phyloP scores from a whole-genome alignment of 2,329 filamentous ascomycete genomes.

The Talaromyces marneffei region DNA sequence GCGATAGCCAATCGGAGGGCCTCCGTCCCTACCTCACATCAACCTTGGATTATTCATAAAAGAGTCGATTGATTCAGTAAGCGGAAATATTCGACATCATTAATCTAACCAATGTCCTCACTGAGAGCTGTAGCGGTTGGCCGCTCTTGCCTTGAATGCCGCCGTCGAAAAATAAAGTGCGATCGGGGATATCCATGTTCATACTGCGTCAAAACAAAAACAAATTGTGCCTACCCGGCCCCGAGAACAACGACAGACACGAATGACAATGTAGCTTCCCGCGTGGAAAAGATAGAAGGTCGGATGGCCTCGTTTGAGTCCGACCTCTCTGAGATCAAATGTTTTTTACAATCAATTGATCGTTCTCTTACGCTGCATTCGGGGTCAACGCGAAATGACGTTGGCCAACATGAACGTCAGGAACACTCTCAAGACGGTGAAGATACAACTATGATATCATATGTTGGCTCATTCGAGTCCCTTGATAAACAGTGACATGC shows the following conservation, averaged over 20 bases:
- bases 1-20: neutral
- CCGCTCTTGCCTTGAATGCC: slow-evolving; percentile 33
- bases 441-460: neutral
- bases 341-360: neutral
- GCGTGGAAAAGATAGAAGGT: neutral
- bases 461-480: neutral
- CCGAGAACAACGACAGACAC: slow-evolving; percentile 14
- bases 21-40: neutral
- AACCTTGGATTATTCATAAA: neutral
- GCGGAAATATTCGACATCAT: too few species aligned
- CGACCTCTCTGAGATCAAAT: neutral
- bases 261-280: neutral
- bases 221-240: slow-evolving; percentile 31
- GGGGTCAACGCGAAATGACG: neutral
- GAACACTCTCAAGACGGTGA: neutral
- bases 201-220: slow-evolving; percentile 37
- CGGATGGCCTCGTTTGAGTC: neutral
- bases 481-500: neutral
- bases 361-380: neutral
- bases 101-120: neutral
- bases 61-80: neutral
- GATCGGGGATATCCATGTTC: slow-evolving; percentile 36
- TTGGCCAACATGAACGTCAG: neutral
- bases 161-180: slow-evolving; percentile 40
- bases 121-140: neutral